Evolutionary conservation across 192 early-diverging fungal genomes (phyloP).

Genomic region (Dissophora globulifera): DNA sequence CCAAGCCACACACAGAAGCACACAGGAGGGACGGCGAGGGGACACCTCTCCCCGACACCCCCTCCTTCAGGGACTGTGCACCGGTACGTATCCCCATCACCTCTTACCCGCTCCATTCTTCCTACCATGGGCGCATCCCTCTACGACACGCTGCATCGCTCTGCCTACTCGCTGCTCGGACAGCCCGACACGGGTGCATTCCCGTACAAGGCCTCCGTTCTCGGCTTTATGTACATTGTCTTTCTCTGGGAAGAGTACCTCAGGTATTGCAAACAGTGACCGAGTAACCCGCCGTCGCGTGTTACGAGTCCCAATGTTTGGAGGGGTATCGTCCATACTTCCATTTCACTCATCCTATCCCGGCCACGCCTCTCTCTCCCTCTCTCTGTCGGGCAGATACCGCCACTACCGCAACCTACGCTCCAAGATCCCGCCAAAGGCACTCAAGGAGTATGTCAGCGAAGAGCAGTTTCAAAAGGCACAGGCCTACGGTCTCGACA

Average conservation of each 20-base stretch:
- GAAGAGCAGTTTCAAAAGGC: slow-evolving; percentile 85
- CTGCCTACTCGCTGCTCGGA: slow-evolving; percentile 5
- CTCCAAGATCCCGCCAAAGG: slow-evolving; percentile 74
- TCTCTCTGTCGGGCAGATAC: slow-evolving; percentile 48
- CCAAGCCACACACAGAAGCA: no score
- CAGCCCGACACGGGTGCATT: slow-evolving; percentile 22
- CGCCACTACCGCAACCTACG: slow-evolving; percentile 82
- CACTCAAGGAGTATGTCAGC: slow-evolving; percentile 71
- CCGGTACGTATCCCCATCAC: neutral
- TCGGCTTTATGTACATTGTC: slow-evolving; percentile 75
- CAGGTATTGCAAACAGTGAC: slow-evolving; percentile 51
- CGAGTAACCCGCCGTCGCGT: neutral
- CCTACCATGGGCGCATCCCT: slow-evolving; percentile 20
- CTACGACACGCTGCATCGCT: slow-evolving; percentile 13
- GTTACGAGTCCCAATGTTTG: neutral
- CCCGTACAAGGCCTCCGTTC: slow-evolving; percentile 84
- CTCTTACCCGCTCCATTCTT: neutral
- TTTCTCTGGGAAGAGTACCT: slow-evolving; percentile 89
- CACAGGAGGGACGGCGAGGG: no score
- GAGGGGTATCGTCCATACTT: no score
- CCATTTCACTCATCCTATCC: no score
- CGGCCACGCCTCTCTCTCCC: no score
- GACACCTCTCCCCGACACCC: no score
- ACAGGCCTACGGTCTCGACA: slow-evolving; percentile 88
- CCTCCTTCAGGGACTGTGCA: no score